A percentile compares a stretch with the other conserved stretches of the same genome.
phyloP scores from a whole-genome alignment of 106 monocot genomes.

The Dactylorhiza incarnata region DNA sequence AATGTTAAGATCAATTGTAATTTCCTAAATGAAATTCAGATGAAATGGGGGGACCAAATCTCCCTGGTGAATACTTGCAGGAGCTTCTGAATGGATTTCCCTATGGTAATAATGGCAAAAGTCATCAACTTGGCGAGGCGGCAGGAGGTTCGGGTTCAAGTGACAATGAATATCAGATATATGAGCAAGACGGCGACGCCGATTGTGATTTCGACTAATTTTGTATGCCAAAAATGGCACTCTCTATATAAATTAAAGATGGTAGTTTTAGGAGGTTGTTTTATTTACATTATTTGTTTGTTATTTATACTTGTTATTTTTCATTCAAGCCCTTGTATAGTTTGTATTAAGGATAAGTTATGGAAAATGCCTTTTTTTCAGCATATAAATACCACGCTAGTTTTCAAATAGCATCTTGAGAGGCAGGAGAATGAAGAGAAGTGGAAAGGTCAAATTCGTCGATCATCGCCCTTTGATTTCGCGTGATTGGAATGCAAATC shows the following conservation, averaged over 20 bases:
- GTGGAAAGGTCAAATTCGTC: no score
- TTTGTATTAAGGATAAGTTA: no score
- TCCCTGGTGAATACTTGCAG: conserved; percentile 5
- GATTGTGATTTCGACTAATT: background rate
- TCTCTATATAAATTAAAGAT: background rate
- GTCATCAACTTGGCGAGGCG: background rate
- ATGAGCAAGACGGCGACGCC: conserved; percentile 5
- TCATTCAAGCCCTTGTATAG: no score
- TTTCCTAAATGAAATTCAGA: conserved; percentile 6
- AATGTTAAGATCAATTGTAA: background rate
- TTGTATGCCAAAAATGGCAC: background rate
- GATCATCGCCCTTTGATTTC: no score
- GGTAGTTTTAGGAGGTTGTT: background rate
- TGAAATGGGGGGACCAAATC: background rate
- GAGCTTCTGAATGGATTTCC: conserved; percentile 4
- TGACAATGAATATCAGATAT: conserved; percentile 2
- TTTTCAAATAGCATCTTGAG: no score
- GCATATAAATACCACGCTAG: no score
- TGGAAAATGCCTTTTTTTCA: no score
- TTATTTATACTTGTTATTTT: background rate
- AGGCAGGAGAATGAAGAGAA: no score
- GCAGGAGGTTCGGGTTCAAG: background rate
- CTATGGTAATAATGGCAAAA: background rate
- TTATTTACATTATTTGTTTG: background rate
- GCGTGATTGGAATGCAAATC: no score